Base-by-base conservation (phyloP, 768 basidiomycete genomes). In the Hericium alpestre region DNA sequence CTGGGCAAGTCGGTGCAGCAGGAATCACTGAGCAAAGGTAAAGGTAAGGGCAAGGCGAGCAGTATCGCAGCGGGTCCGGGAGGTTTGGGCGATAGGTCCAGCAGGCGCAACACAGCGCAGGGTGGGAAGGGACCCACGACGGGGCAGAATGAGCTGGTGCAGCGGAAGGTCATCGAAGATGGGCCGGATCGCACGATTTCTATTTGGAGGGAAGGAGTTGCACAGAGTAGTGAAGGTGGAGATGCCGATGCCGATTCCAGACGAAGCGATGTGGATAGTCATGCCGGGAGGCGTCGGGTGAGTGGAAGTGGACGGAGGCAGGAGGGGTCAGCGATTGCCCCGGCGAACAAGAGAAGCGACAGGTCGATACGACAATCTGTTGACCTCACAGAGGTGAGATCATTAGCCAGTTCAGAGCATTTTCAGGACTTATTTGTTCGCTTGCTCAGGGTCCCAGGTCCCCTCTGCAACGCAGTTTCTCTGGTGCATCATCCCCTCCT, bases 191-290 rank as follows among this genome's bases (percentile, higher is more conserved):
- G 68, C 48, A 71, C 68, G n/a, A 68, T 72, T 52, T 67, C 70
- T 27, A 54, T 71, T 12, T 72, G 71, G 71, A 65, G 71, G 43
- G 70, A 71, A 61, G 57, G 58, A 1, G 70, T 72, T 22, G 69
- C 70, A 48, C 63, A 67, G 62, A 67, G 65, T 50, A 61, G 53
- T 25, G 65, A 60, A 27, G 56, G 50, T 7, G 59, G 27, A 1
- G 57, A 54, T 10, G 22, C 41, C 9, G 57, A 49, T 2, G 23
- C 16, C 15, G 59, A 63, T 1, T 48, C 16, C 3, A 25, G 43
- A 11, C 48, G 57, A 20, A 65, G 62, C 49, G 65, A 61, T 22
- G 59, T 56, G 54, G 61, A 65, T 40, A 66, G 63, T 27, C 68
- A 65, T 41, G 58, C 46, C 1, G 69, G 64, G 41, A 59, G 67